Evolutionary conservation across 192 early-diverging fungal species (phyloP).

Genomic region (Linnemannia zychae): DNA sequence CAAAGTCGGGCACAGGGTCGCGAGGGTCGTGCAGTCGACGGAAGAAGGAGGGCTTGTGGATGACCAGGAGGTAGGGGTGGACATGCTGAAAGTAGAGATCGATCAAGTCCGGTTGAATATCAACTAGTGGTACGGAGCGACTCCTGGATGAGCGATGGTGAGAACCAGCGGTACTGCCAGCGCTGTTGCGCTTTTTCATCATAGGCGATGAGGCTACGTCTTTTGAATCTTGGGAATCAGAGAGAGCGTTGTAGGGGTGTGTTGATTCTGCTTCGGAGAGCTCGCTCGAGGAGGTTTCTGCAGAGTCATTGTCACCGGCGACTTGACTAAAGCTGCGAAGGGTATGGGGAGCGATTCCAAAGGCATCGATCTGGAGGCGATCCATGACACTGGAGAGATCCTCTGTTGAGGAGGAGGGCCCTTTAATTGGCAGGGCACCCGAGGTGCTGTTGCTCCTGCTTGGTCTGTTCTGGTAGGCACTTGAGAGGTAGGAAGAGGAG

Average conservation of each 20-base stretch:
- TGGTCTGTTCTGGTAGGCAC: conserved; percentile 9
- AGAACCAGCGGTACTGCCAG: conserved; percentile 7
- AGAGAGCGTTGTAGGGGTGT: neutral
- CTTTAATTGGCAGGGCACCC: neutral
- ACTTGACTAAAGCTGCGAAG: conserved; percentile 55
- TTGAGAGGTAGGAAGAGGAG: conserved; percentile 21
- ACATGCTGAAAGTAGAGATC: conserved; percentile 69
- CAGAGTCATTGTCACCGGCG: conserved; percentile 53
- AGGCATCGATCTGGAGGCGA: conserved; percentile 54
- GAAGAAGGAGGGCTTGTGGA: conserved; percentile 66
- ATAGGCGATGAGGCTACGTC: neutral
- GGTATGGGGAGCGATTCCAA: conserved; percentile 57
- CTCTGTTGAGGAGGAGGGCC: conserved; percentile 25
- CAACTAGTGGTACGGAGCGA: conserved; percentile 42
- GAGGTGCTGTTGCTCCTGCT: conserved; percentile 41
- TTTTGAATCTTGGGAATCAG: neutral
- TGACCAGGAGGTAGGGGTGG: conserved; percentile 66
- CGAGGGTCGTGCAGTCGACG: conserved; percentile 58
- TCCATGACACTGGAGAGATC: conserved; percentile 49
- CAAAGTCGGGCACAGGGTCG: conserved; percentile 61
- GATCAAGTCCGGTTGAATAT: conserved; percentile 55
- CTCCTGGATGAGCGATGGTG: conserved; percentile 30
- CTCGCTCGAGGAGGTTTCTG: conserved; percentile 27
- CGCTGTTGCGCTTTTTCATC: conserved; percentile 28
- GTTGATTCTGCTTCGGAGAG: conserved; percentile 24